Percentiles rank a stretch among this genome's conserved stretches.
Conservation (phyloP, 768 basidiomycete species). For the Zangia roseola region DNA sequence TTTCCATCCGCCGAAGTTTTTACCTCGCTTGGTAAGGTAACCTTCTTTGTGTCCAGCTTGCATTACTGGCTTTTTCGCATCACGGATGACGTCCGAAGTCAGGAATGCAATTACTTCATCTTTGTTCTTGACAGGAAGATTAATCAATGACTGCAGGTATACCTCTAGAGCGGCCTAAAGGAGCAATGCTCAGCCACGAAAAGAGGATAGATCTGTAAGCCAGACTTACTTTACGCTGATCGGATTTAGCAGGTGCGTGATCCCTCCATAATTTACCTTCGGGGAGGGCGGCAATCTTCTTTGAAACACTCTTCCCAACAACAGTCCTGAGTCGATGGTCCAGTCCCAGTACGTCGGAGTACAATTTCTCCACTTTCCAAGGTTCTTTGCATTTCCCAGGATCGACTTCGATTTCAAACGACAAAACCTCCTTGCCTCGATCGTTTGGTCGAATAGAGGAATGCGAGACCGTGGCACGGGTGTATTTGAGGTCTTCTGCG, state of each 20-base stretch:
- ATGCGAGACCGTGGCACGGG: constrained; percentile 67
- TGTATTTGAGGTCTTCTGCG: constrained; percentile 68
- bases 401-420: constrained; percentile 77
- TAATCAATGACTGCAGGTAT: constrained; percentile 82
- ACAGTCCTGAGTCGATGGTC: constrained; percentile 69
- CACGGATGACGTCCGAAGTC: constrained; percentile 82
- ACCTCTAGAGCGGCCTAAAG: constrained; percentile 70
- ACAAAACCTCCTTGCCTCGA: constrained; percentile 87
- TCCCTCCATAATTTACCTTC: constrained; percentile 96
- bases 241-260: constrained; percentile 94
- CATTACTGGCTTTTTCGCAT: constrained; percentile 71
- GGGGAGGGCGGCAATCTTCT: constrained; percentile 79
- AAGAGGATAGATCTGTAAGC: not conserved
- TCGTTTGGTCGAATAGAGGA: constrained; percentile 89
- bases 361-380: constrained; percentile 91
- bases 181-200: constrained; percentile 8
- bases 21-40: constrained; percentile 92
- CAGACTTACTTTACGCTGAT: constrained; percentile 83
- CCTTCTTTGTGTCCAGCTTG: constrained; percentile 90
- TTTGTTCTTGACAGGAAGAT: constrained; percentile 82
- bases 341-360: constrained; percentile 86
- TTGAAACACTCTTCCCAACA: constrained; percentile 62
- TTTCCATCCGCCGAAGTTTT: constrained; percentile 98
- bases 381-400: constrained; percentile 68
- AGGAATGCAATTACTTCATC: constrained; percentile 90